Evolutionary conservation across 352 stramenopile species (phyloP).

Genomic region (Pythium dissimile): DNA sequence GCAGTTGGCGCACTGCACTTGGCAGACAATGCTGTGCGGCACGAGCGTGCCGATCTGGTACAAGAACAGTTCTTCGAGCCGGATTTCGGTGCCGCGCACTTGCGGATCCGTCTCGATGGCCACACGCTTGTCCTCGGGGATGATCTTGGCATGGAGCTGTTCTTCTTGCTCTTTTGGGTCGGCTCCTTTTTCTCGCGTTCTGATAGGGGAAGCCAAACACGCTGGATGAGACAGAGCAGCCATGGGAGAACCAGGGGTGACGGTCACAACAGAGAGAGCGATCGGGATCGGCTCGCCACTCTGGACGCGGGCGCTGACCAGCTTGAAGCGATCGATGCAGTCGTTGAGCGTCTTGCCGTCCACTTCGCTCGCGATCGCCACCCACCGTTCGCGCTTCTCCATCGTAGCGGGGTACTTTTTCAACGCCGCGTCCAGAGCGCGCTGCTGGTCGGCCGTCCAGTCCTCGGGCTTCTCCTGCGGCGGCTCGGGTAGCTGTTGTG

Average conservation of each 20-base stretch:
- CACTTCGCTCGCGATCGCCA: constrained; percentile 59
- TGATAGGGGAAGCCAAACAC: neutral
- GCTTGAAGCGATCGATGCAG: constrained; percentile 80
- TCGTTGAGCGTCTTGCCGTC: constrained; percentile 69
- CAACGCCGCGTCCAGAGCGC: constrained; percentile 56
- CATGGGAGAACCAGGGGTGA: neutral
- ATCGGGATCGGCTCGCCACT: constrained; percentile 16
- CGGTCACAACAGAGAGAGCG: neutral
- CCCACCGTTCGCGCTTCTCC: constrained; percentile 70
- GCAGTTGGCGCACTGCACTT: constrained; percentile 71
- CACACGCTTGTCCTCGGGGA: constrained; percentile 38
- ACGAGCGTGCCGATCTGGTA: constrained; percentile 77
- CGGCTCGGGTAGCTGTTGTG: neutral
- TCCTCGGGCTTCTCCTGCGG: constrained; percentile 2
- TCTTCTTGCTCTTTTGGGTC: constrained; percentile 23
- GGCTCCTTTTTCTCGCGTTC: neutral
- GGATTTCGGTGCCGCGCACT: constrained; percentile 46
- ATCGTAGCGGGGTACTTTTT: constrained; percentile 71
- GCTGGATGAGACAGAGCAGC: neutral
- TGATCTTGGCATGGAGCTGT: constrained; percentile 42
- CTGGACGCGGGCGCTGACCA: constrained; percentile 49
- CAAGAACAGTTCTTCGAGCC: constrained; percentile 68
- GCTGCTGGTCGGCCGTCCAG: constrained; percentile 70
- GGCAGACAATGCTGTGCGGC: constrained; percentile 53
- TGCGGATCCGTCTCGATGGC: constrained; percentile 53